These are phyloP conservation scores for Geosmithia flava DNA, from an alignment of 2,329 filamentous ascomycete species.

Conservation along the genomic window DNA sequence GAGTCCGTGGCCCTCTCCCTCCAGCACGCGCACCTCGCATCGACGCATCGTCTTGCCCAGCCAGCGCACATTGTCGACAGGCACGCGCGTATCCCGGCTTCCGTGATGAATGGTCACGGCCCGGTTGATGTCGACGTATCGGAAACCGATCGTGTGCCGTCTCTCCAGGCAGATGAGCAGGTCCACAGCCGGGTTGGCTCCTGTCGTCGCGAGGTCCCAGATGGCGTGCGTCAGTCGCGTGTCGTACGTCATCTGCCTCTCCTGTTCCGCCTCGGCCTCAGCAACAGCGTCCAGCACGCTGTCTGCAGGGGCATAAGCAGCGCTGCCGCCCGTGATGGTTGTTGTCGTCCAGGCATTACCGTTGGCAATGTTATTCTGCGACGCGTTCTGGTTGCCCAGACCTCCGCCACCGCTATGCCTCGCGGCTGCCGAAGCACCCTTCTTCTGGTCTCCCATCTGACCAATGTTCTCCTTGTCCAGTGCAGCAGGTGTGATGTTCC, in stretches of 20 bases:
- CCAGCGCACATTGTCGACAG: slow-evolving; percentile 92
- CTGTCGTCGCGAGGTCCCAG: slow-evolving; percentile 83
- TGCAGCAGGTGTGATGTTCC: slow-evolving; percentile 18
- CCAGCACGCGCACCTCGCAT: slow-evolving; percentile 82
- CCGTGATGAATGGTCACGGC: slow-evolving; percentile 92
- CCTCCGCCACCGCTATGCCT: slow-evolving; percentile 10
- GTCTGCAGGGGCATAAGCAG: neutral
- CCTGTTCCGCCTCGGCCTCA: slow-evolving; percentile 53
- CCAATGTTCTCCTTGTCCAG: slow-evolving; percentile 39
- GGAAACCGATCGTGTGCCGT: slow-evolving; percentile 83
- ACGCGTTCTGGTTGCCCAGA: neutral
- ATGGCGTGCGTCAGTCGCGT: slow-evolving; percentile 80
- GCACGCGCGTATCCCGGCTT: slow-evolving; percentile 78
- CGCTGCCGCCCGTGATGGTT: neutral
- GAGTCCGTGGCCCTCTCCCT: slow-evolving; percentile 85
- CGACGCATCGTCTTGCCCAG: slow-evolving; percentile 85
- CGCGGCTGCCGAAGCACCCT: slow-evolving; percentile 11
- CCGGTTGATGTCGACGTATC: slow-evolving; percentile 90
- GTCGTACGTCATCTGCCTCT: slow-evolving; percentile 68
- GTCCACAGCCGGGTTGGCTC: slow-evolving; percentile 89
- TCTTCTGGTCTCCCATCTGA: slow-evolving; percentile 11
- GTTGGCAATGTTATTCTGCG: neutral
- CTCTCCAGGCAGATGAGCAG: slow-evolving; percentile 86
- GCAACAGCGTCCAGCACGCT: slow-evolving; percentile 30
- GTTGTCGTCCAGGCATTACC: neutral